Conservation (phyloP, 257 asterid genomes). For the Solanum stenotomum region DNA sequence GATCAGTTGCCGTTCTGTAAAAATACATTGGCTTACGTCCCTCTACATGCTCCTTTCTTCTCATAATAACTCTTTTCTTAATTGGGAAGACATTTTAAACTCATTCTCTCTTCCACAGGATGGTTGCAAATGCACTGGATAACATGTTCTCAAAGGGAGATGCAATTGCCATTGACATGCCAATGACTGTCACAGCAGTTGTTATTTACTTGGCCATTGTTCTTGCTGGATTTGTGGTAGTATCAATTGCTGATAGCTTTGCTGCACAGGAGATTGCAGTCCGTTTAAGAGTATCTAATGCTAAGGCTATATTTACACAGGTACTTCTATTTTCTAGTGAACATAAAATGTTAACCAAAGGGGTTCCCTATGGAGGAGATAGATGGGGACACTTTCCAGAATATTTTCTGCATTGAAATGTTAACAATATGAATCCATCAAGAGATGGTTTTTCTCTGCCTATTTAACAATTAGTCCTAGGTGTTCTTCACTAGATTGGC, state of each 20-base stretch:
- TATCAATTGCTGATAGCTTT: constrained; percentile 94
- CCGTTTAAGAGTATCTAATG: constrained; percentile 66
- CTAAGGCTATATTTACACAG: constrained; percentile 87
- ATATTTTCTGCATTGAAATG: neutral
- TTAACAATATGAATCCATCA: neutral
- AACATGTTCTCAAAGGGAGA: constrained; percentile 66
- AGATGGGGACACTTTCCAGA: neutral
- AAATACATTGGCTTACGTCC: neutral
- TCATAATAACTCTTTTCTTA: neutral
- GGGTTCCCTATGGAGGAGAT: neutral
- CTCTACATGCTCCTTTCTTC: neutral
- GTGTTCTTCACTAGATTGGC: neutral
- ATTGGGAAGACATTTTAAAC: neutral
- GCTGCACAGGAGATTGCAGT: constrained; percentile 82
- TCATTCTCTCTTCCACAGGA: constrained; percentile 27
- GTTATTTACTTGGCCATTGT: constrained; percentile 74
- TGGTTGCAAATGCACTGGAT: constrained; percentile 82
- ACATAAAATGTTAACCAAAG: neutral
- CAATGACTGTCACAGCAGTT: constrained; percentile 86
- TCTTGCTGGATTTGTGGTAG: constrained; percentile 73
- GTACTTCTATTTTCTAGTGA: constrained; percentile 16
- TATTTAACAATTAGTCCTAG: neutral
- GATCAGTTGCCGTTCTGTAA: neutral
- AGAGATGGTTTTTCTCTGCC: neutral
- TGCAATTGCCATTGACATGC: constrained; percentile 91